Conservation (phyloP, 1,284 basidiomycete genomes). For the Sporisorium graminicola region DNA sequence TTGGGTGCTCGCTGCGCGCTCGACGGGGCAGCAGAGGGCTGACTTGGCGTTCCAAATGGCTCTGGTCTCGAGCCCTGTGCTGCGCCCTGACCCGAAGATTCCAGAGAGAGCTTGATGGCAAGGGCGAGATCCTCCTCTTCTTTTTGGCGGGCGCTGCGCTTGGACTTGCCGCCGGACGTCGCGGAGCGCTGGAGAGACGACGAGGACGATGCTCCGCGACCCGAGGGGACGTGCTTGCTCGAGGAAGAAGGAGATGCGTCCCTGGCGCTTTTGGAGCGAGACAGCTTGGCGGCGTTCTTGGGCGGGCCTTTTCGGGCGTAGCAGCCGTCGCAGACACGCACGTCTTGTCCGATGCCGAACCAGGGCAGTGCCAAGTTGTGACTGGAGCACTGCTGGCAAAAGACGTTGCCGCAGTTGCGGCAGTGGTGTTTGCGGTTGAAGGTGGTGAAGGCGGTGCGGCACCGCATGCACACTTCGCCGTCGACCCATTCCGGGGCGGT, state of each 20-base stretch:
- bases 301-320: constrained; percentile 55
- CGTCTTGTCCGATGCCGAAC: constrained; percentile 92
- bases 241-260: constrained; percentile 42
- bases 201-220: constrained; percentile 48
- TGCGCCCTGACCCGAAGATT: constrained; percentile 41
- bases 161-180: constrained; percentile 57
- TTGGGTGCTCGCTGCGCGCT: constrained; percentile 66
- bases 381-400: constrained; percentile 92
- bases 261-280: constrained; percentile 43
- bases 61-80: constrained; percentile 74
- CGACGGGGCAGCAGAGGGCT: constrained; percentile 71
- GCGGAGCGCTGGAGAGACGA: constrained; percentile 65
- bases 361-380: constrained; percentile 88
- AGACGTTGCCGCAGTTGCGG: constrained; percentile 96
- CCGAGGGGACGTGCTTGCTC: constrained; percentile 37
- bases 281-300: constrained; percentile 52
- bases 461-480: constrained; percentile 92
- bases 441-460: constrained; percentile 90
- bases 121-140: constrained; percentile 91
- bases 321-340: constrained; percentile 94
- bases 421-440: constrained; percentile 99
- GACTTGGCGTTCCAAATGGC: constrained; percentile 70
- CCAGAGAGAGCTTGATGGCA: constrained; percentile 90
- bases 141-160: constrained; percentile 70
- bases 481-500: constrained; percentile 92